Evolutionary conservation across 2,329 filamentous ascomycete genomes (phyloP), one percentile per base, ranked within the genome.

Genomic region (Neopestalotiopsis sp.): DNA sequence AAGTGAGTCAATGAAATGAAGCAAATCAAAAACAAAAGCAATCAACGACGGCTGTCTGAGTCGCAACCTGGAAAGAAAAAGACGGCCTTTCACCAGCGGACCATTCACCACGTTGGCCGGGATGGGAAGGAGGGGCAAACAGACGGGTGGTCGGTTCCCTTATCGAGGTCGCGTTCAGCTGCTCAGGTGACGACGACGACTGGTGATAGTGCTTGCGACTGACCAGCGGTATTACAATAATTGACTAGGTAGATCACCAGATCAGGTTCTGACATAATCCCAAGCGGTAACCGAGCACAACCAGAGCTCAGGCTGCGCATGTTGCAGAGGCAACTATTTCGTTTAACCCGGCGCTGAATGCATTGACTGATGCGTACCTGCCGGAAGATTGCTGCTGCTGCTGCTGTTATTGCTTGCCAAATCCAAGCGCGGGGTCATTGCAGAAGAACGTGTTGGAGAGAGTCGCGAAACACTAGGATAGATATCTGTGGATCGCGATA

Each of bases 401-500:
- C 2, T 38, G 6, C 34, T 38, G 34, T 38, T 38, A 3, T 38
- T 10, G 34, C 6, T 38, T 38, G 34, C 3, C 34, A 38, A 10
- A 38, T 3, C 6, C 1, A 10, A 38, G 10, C 34, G 34, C 34
- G 34, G 34, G 34, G 34, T 38, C 34, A 38, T 38, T 10, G 34
- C 34, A 38, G 10, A 10, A 38, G 34, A 10, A 38, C 10, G 34
- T 7, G 10, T 38, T 28, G 24, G 24, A 28, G 24, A 28, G 3
- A 38, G 1, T 94, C 91, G 5, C 83, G 6, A 38, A 10, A 10
- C 34, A 38, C 34, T 38, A 38, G 34, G 34, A 10, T 38, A 38
- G 34, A 38, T 38, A 38, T 38, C 34, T 7, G 34, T 38, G 34
- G 34, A 10, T 38, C 34, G 34, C 34, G 34, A 38, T 38, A 38